These are phyloP conservation scores for Starmerella etchellsii DNA, from an alignment of 805 yeast genomes.

Conservation along the genomic window DNA sequence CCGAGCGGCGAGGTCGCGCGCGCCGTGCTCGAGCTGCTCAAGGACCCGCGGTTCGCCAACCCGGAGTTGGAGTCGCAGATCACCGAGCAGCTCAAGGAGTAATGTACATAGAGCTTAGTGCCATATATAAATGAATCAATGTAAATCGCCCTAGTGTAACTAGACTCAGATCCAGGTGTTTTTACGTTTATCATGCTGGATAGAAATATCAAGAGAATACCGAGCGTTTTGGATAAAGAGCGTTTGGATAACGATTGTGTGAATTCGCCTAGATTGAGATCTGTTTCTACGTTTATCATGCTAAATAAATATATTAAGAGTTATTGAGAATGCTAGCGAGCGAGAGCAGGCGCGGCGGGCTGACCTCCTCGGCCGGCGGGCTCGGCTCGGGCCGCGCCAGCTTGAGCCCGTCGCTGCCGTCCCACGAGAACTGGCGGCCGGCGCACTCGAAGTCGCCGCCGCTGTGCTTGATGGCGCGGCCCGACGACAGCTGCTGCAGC, in stretches of 20 bases:
- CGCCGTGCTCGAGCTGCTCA: conserved; percentile 58
- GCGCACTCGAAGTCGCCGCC: conserved; percentile 31
- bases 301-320: too few species aligned
- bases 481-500: conserved; percentile 30
- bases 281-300: too few species aligned
- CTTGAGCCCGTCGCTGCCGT: conserved; percentile 24
- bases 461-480: conserved; percentile 11
- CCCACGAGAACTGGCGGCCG: conserved; percentile 32
- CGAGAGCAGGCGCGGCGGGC: conserved; percentile 1
- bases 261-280: too few species aligned
- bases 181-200: too few species aligned
- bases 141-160: too few species aligned
- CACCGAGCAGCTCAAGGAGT: conserved; percentile 5
- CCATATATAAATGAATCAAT: neutral
- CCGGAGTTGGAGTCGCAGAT: conserved; percentile 4
- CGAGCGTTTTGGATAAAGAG: too few species aligned
- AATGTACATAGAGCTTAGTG: neutral
- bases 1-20: conserved; percentile 40
- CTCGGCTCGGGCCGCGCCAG: neutral
- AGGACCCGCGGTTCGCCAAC: conserved; percentile 36
- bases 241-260: too few species aligned
- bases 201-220: too few species aligned
- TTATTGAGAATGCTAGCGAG: conserved; percentile 9
- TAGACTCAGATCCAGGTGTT: too few species aligned
- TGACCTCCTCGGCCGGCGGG: neutral